phyloP scores from a whole-genome alignment of 2,329 filamentous ascomycete species.

The Penicillium sumatraense region DNA sequence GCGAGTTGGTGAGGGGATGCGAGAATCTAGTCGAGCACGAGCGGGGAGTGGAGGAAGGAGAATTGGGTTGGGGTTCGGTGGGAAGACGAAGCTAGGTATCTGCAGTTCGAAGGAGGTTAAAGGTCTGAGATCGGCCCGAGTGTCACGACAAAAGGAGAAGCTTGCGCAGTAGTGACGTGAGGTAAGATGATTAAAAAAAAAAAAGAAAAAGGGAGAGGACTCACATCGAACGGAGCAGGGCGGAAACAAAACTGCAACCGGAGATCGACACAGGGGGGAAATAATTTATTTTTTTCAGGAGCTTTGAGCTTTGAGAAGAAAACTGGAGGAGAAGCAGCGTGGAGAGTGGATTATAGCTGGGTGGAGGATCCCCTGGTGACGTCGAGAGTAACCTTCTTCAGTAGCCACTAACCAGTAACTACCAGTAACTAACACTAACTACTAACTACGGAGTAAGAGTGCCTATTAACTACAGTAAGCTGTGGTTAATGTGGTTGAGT shows the following conservation, averaged over 20 bases:
- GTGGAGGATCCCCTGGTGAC: constrained; percentile 12
- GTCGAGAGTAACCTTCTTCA: constrained; percentile 5
- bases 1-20: constrained; percentile 20
- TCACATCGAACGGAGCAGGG: constrained; percentile 25
- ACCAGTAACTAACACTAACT: too few species aligned
- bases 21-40: constrained; percentile 1
- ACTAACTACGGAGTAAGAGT: too few species aligned
- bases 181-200: constrained; percentile 9
- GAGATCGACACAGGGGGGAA: constrained; percentile 11
- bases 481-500: too few species aligned
- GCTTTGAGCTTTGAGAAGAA: not conserved
- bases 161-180: constrained; percentile 43
- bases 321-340: not conserved
- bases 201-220: not conserved
- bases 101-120: constrained; percentile 13
- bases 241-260: constrained; percentile 30
- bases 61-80: constrained; percentile 1
- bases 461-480: too few species aligned
- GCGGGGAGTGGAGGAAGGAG: not conserved
- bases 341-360: not conserved
- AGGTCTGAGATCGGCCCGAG: not conserved
- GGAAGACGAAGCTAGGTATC: constrained; percentile 12
- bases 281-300: too few species aligned
- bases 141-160: constrained; percentile 3
- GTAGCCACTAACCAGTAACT: too few species aligned